Conservation (phyloP, 306 rosid genomes). For the Vigna hirtella region DNA sequence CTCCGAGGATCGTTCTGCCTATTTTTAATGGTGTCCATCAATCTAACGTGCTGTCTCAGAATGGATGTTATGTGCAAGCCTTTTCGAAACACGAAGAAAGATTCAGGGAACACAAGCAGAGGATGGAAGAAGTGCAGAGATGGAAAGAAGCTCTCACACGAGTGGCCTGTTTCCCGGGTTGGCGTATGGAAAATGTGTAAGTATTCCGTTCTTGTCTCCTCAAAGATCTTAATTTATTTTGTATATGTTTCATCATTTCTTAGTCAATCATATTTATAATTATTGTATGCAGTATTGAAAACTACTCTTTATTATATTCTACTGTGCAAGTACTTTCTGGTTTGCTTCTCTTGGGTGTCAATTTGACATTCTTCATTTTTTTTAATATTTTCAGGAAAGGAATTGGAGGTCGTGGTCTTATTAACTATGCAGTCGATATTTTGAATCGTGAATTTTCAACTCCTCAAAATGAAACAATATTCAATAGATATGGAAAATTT, state of each 20-base stretch:
- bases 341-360: neutral
- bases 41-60: neutral
- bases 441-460: too few relatives aligned
- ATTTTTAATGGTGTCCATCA: neutral
- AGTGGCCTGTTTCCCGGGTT: neutral
- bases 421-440: too few relatives aligned
- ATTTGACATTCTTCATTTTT: too few relatives aligned
- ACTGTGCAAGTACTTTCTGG: too few relatives aligned
- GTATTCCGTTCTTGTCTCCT: too few relatives aligned
- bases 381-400: too few relatives aligned
- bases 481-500: too few relatives aligned
- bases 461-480: too few relatives aligned
- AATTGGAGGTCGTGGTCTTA: accelerated
- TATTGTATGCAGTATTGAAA: neutral
- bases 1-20: neutral
- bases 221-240: too few relatives aligned
- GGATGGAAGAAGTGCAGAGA: neutral
- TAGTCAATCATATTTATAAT: neutral
- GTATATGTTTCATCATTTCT: too few relatives aligned
- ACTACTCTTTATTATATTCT: too few relatives aligned
- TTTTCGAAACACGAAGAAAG: neutral
- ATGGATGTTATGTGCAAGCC: neutral
- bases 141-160: neutral
- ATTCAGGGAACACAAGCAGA: neutral
- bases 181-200: neutral